These are phyloP conservation scores for Ustilago xerochloae DNA, from an alignment of 1,284 basidiomycete genomes.

Conservation along the genomic window DNA sequence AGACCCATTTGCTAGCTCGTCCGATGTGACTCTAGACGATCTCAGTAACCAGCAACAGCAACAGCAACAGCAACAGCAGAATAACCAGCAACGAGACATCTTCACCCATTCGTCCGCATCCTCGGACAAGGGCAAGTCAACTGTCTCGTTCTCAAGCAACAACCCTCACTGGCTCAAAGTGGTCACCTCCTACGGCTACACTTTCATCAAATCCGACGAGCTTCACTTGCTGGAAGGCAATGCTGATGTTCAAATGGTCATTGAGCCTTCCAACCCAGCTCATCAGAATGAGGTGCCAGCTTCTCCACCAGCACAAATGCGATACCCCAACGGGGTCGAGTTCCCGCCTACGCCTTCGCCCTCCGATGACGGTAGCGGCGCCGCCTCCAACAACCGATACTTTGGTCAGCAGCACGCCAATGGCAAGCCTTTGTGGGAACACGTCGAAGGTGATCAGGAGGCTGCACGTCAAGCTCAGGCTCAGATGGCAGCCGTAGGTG, in stretches of 20 bases:
- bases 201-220: slow-evolving; percentile 46
- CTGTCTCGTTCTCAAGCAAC: slow-evolving; percentile 8
- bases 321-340: slow-evolving; percentile 41
- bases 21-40: slow-evolving; percentile 44
- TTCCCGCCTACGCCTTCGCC: slow-evolving; percentile 47
- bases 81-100: slow-evolving; percentile 34
- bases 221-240: slow-evolving; percentile 45
- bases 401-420: slow-evolving; percentile 23
- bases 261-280: slow-evolving; percentile 22
- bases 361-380: slow-evolving; percentile 36
- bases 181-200: slow-evolving; percentile 51
- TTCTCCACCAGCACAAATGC: slow-evolving; percentile 36
- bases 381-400: slow-evolving; percentile 13
- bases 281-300: slow-evolving; percentile 38
- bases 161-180: slow-evolving; percentile 51
- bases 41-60: slow-evolving; percentile 8
- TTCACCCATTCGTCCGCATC: slow-evolving; percentile 38
- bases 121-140: slow-evolving; percentile 18
- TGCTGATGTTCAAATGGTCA: slow-evolving; percentile 46
- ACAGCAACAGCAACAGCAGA: too few species aligned
- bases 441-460: slow-evolving; percentile 40
- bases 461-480: slow-evolving; percentile 14
- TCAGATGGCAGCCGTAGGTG: not conserved
- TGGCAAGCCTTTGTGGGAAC: slow-evolving; percentile 40
- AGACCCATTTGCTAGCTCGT: slow-evolving; percentile 36